Evolutionary conservation across 1,284 basidiomycete genomes (phyloP).

Genomic region (Ustilago tritici): DNA sequence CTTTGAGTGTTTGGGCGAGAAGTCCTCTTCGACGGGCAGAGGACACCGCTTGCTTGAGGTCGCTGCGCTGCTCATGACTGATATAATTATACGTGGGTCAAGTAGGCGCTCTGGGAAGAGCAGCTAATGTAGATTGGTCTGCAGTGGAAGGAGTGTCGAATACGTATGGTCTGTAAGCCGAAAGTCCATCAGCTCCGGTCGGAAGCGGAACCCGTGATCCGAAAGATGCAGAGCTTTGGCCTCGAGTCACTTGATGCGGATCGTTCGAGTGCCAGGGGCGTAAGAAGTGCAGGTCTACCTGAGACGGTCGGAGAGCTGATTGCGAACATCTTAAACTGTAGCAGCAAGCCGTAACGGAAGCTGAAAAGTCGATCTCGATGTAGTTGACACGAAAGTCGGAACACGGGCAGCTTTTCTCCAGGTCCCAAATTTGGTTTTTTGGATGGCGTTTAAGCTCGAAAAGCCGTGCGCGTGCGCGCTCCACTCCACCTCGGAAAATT

Average conservation of each 20-base stretch:
- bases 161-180: not conserved
- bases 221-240: not conserved
- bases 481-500: slow-evolving; percentile 2
- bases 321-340: not conserved
- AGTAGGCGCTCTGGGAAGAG: not conserved
- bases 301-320: not conserved
- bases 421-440: not conserved
- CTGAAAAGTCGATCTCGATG: not conserved
- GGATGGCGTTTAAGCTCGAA: not conserved
- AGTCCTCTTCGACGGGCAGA: slow-evolving; percentile 35
- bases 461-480: slow-evolving; percentile 11
- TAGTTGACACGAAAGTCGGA: not conserved
- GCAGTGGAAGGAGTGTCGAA: not conserved
- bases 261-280: not conserved
- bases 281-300: not conserved
- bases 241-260: not conserved
- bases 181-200: not conserved
- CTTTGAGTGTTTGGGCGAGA: slow-evolving; percentile 28
- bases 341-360: not conserved
- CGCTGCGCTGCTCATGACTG: slow-evolving; percentile 19
- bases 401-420: slow-evolving; percentile 6
- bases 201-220: not conserved
- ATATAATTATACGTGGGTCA: not conserved
- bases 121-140: not conserved
- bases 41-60: slow-evolving; percentile 8